Conservation (phyloP, 495 filamentous ascomycete genomes). For the Geoglossum glabrum region DNA sequence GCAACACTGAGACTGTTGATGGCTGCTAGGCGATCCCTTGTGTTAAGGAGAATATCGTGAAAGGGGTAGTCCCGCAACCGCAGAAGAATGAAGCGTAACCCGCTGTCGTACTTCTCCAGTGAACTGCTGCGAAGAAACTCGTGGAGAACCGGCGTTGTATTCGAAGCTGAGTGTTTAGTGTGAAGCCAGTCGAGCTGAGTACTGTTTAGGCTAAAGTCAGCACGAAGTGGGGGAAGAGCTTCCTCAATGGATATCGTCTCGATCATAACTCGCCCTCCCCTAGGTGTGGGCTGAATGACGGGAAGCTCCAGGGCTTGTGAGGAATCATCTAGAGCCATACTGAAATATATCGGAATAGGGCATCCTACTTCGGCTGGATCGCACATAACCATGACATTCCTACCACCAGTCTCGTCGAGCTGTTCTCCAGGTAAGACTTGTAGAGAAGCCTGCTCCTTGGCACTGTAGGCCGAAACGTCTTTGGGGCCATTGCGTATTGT, state of each 20-base stretch:
- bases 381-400: not conserved
- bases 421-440: not conserved
- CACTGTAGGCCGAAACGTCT: not conserved
- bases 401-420: not conserved
- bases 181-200: not conserved
- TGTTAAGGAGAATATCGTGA: not conserved
- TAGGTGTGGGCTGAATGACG: not conserved
- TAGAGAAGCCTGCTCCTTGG: not conserved
- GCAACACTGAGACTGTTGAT: not conserved
- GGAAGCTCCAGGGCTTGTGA: not conserved
- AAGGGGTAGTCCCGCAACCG: not conserved
- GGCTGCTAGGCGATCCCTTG: not conserved
- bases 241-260: not conserved
- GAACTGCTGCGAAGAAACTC: not conserved
- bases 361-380: not conserved
- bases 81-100: not conserved
- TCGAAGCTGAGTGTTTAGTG: not conserved
- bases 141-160: not conserved
- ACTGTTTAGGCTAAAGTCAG: not conserved
- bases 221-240: not conserved
- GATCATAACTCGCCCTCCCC: not conserved
- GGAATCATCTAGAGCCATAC: not conserved
- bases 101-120: not conserved
- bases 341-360: not conserved
- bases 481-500: not conserved